These are phyloP conservation scores for Houttuynia cordata DNA, from an alignment of 164 flowering plant genomes.

Conservation along the genomic window DNA sequence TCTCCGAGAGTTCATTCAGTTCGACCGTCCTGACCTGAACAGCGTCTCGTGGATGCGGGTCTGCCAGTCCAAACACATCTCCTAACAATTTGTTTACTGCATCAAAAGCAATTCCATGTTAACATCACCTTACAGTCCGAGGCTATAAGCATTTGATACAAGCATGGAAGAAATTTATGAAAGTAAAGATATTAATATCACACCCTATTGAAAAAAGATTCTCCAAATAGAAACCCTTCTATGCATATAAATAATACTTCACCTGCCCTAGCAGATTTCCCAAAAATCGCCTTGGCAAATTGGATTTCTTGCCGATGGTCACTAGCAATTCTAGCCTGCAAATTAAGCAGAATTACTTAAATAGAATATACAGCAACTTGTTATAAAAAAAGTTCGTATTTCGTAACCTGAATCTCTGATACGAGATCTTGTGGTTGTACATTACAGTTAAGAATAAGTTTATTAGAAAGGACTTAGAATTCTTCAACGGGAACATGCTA, in stretches of 20 bases:
- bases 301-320: constrained; percentile 40
- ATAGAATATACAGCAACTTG: too few species aligned
- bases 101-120: neutral
- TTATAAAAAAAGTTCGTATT: too few species aligned
- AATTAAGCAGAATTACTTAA: too few species aligned
- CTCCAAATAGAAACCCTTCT: neutral
- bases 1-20: neutral
- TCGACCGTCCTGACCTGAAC: neutral
- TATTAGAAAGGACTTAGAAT: too few species aligned
- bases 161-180: neutral
- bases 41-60: neutral
- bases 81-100: neutral
- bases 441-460: too few species aligned
- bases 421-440: too few species aligned
- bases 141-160: neutral
- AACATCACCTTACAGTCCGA: neutral
- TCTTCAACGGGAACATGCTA: too few species aligned
- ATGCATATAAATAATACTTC: neutral
- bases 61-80: neutral
- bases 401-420: neutral
- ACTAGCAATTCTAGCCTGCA: constrained; percentile 32
- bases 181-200: neutral
- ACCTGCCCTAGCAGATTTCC: constrained; percentile 32
- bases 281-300: constrained; percentile 20
- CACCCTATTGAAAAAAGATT: neutral